Percentiles rank a stretch among this genome's conserved stretches.
Evolutionary conservation across 2,329 filamentous ascomycete genomes (phyloP).

Genomic region (Apiospora aurea): DNA sequence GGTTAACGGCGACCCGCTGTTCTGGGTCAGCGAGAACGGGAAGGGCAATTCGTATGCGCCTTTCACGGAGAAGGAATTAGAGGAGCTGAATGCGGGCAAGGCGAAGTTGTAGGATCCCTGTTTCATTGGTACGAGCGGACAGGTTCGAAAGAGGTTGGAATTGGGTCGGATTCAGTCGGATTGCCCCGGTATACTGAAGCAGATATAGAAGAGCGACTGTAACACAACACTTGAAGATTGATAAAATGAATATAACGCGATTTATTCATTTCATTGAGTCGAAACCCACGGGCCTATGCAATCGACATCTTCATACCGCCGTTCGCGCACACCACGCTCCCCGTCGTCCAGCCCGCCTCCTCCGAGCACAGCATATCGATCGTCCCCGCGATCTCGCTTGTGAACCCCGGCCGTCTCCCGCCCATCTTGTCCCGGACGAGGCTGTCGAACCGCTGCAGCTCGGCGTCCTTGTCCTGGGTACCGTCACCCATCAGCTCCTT

Average conservation of each 20-base stretch:
- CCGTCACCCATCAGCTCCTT: background rate
- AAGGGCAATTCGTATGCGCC: slow-evolving; percentile 63
- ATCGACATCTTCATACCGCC: slow-evolving; percentile 32
- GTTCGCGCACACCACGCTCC: slow-evolving; percentile 34
- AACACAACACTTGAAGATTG: background rate
- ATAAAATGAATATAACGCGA: background rate
- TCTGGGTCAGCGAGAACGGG: slow-evolving; percentile 65
- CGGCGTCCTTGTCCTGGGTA: background rate
- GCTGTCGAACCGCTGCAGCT: slow-evolving; percentile 24
- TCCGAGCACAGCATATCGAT: slow-evolving; percentile 34
- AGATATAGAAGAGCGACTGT: background rate
- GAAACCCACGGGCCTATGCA: background rate
- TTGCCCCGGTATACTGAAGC: background rate
- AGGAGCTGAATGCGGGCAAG: slow-evolving; percentile 51
- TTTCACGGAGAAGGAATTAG: slow-evolving; percentile 67
- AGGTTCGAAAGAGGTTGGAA: background rate
- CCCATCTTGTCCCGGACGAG: slow-evolving; percentile 27
- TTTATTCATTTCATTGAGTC: background rate
- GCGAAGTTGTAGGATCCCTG: slow-evolving; percentile 51
- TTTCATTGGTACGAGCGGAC: background rate
- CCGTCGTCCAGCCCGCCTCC: slow-evolving; percentile 34
- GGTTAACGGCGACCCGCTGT: slow-evolving; percentile 51
- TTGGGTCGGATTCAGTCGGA: no score
- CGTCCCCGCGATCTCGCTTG: slow-evolving; percentile 32
- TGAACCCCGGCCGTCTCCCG: slow-evolving; percentile 26